Conservation (phyloP, 495 filamentous ascomycete genomes). For the Penicillium soppii region DNA sequence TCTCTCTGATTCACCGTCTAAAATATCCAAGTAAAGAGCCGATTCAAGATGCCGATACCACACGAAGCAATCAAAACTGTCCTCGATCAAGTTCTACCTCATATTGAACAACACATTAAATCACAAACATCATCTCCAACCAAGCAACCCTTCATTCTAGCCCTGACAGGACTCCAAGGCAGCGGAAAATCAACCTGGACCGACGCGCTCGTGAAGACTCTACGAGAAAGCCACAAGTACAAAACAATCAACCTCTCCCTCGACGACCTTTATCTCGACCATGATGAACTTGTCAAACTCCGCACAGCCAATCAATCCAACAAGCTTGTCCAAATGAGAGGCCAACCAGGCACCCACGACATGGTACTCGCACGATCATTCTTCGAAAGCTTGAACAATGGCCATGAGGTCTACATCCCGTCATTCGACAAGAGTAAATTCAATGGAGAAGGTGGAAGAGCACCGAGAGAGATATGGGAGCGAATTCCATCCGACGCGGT, state of each 20-base stretch:
- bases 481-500: neutral
- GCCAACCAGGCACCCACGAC: slow-evolving; percentile 19
- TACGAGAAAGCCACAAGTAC: slow-evolving; percentile 5
- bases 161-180: slow-evolving; percentile 17
- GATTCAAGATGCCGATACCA: slow-evolving; percentile 2
- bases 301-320: slow-evolving; percentile 7
- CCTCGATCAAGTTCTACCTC: slow-evolving; percentile 3
- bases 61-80: slow-evolving; percentile 6
- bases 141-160: slow-evolving; percentile 11
- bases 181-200: slow-evolving; percentile 22
- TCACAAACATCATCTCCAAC: neutral
- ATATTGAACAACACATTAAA: slow-evolving; percentile 5
- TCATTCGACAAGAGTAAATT: slow-evolving; percentile 21
- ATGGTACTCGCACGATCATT: slow-evolving; percentile 9
- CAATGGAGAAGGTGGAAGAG: slow-evolving; percentile 17
- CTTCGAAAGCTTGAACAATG: slow-evolving; percentile 8
- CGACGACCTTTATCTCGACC: slow-evolving; percentile 18
- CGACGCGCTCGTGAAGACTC: slow-evolving; percentile 6
- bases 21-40: neutral
- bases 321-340: slow-evolving; percentile 14
- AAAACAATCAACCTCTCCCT: slow-evolving; percentile 16
- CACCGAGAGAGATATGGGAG: slow-evolving; percentile 5
- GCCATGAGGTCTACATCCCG: slow-evolving; percentile 10
- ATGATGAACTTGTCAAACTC: slow-evolving; percentile 10
- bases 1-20: too few species aligned